These are phyloP conservation scores for Eleusine coracana DNA, from an alignment of 176 grass and related monocot genomes.

Conservation along the genomic window DNA sequence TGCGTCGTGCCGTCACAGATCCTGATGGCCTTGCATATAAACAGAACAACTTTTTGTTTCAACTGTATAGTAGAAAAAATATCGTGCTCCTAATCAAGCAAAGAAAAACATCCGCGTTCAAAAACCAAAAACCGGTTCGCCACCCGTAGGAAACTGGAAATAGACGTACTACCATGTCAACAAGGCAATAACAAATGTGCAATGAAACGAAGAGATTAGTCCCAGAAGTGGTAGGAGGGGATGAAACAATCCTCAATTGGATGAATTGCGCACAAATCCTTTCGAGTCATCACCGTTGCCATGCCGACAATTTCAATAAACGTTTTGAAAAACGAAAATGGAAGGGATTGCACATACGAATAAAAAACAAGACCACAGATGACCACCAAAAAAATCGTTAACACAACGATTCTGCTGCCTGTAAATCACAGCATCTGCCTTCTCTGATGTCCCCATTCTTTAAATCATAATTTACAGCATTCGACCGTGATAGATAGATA, in stretches of 20 bases:
- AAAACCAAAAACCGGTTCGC: too few species aligned
- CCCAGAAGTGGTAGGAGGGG: not conserved
- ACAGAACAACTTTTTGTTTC: too few species aligned
- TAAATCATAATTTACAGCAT: slow-evolving; percentile 54
- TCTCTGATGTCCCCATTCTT: not conserved
- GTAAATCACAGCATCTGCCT: not conserved
- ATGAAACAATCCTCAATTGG: not conserved
- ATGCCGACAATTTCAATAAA: not conserved
- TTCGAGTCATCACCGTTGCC: not conserved
- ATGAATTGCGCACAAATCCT: not conserved
- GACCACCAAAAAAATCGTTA: not conserved
- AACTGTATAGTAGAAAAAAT: too few species aligned
- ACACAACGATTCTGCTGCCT: not conserved
- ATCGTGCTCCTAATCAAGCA: too few species aligned
- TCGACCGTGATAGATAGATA: not conserved
- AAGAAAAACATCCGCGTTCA: too few species aligned
- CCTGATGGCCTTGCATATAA: too few species aligned
- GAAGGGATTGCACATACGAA: not conserved
- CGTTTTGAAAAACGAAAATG: not conserved
- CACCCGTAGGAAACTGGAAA: too few species aligned
- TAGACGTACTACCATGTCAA: not conserved
- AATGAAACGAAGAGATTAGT: too few species aligned
- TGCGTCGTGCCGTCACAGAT: too few species aligned
- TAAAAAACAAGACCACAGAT: not conserved
- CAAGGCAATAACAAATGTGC: not conserved